Base-by-base conservation (phyloP, 768 basidiomycete genomes). In the Symmetrospora coprosmae region DNA sequence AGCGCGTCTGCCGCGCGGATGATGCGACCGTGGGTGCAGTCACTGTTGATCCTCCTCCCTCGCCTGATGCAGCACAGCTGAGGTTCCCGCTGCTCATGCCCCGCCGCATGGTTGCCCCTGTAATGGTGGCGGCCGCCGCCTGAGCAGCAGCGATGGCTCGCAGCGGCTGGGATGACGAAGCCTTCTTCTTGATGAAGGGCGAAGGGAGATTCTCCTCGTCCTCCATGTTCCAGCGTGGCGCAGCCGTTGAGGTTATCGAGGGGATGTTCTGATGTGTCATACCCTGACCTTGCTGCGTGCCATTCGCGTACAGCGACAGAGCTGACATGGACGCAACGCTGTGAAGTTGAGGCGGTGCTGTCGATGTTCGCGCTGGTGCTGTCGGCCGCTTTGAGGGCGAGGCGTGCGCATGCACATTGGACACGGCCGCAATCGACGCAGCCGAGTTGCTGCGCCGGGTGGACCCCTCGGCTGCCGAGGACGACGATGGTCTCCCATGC, bases 171-270 rank as follows among this genome's bases (percentile, higher is more conserved):
- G 60, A 33, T 21, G 25, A 8, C 5, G 61, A 51, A 2, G 50
- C 31, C 41, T 62, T 62, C 61, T 63, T 63, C 56, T 63, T 63
- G 30, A 63, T 48, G 56, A 63, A 63, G 9, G 62, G 62, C 9
- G 62, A 63, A 40, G 62, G 62, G 9, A 63, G 34, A 41, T 30
- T 60, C 27, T 63, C 62, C 38, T 63, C 62, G 39, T 63, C 58
- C 21, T 61, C 62, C 34, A 63, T 17, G 30, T 63, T 46, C 38
- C 43, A 63, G 17, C 33, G 47, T 1, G 62, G 55, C 23, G 56
- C 40, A 28, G 39, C 25, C 34, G 38, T 21, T 6, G 34, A 16
- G 23, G 9, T n/a, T n/a, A n/a, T n/a, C n/a, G n/a, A n/a, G 14
- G 38, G 38, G 38, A 39, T 39, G n/a, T n/a, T n/a, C n/a, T n/a